These are phyloP conservation scores for Arthrobotrys pseudoclavata DNA, from an alignment of 2,329 filamentous ascomycete genomes.

Conservation along the genomic window DNA sequence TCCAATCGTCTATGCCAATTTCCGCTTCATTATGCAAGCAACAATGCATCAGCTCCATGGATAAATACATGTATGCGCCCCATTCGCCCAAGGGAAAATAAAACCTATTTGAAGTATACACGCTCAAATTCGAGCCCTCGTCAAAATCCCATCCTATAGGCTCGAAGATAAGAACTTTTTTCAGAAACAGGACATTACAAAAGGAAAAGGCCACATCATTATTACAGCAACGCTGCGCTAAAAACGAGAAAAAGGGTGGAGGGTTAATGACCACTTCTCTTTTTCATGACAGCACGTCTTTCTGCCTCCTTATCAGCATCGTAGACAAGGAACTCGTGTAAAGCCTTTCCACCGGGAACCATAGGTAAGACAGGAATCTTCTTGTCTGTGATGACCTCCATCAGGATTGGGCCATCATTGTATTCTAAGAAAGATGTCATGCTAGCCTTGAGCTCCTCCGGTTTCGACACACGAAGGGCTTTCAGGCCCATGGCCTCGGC, in stretches of 20 bases:
- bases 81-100: conserved; percentile 35
- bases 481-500: conserved; percentile 91
- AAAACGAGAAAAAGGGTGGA: conserved; percentile 1
- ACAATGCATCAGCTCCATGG: conserved; percentile 27
- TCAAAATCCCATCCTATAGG: conserved; percentile 10
- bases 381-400: conserved; percentile 92
- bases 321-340: conserved; percentile 94
- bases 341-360: conserved; percentile 87
- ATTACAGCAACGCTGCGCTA: neutral
- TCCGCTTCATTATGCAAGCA: conserved; percentile 8
- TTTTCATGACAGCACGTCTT: conserved; percentile 61
- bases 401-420: conserved; percentile 87
- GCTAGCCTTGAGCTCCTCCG: conserved; percentile 81
- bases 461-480: conserved; percentile 78
- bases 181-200: conserved; percentile 32
- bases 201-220: conserved; percentile 20
- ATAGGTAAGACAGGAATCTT: conserved; percentile 97
- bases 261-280: conserved; percentile 41
- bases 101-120: conserved; percentile 17
- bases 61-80: conserved; percentile 46
- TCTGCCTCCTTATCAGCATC: conserved; percentile 75
- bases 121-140: conserved; percentile 9
- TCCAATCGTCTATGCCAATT: conserved; percentile 8
- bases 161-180: conserved; percentile 26
- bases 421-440: conserved; percentile 87